Conservation (phyloP, 805 yeast species). For the Schwanniomyces polymorphus region DNA sequence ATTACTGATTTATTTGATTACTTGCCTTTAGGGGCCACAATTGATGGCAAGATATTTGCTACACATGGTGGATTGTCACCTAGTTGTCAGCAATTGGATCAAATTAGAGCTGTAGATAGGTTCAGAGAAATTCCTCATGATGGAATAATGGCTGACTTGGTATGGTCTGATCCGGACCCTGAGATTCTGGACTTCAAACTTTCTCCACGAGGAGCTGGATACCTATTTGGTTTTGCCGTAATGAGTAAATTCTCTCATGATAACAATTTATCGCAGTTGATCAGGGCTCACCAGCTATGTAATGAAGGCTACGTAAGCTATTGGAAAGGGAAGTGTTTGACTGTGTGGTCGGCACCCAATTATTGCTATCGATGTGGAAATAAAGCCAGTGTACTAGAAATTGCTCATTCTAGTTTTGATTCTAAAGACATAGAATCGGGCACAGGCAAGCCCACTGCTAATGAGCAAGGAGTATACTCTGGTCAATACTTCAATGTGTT, state of each 20-base stretch:
- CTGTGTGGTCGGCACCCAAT: constrained; percentile 99
- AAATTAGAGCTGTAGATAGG: constrained; percentile 84
- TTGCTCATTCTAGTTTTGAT: constrained; percentile 50
- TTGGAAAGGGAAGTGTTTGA: constrained; percentile 86
- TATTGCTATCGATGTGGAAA: constrained; percentile 97
- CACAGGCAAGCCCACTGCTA: constrained; percentile 4
- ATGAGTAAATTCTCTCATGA: constrained; percentile 81
- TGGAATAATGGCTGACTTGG: constrained; percentile 98
- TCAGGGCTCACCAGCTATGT: constrained; percentile 95
- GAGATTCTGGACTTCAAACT: constrained; percentile 77
- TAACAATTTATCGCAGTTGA: constrained; percentile 76
- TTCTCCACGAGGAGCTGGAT: constrained; percentile 97
- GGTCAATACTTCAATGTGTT: constrained; percentile 86
- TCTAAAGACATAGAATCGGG: constrained; percentile 10
- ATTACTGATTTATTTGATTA: constrained; percentile 94
- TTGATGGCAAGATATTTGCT: constrained; percentile 87
- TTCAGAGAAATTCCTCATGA: constrained; percentile 97
- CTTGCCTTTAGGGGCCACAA: constrained; percentile 82
- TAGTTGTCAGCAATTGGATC: constrained; percentile 90
- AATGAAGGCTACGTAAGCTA: constrained; percentile 94
- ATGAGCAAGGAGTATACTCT: constrained; percentile 26
- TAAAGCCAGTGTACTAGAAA: constrained; percentile 94
- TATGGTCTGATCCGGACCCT: constrained; percentile 98
- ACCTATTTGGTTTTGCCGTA: constrained; percentile 89
- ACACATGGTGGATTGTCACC: constrained; percentile 98